Evolutionary conservation across 148 eudicot genomes (phyloP).

Genomic region (Vaccinium vitisidaea): DNA sequence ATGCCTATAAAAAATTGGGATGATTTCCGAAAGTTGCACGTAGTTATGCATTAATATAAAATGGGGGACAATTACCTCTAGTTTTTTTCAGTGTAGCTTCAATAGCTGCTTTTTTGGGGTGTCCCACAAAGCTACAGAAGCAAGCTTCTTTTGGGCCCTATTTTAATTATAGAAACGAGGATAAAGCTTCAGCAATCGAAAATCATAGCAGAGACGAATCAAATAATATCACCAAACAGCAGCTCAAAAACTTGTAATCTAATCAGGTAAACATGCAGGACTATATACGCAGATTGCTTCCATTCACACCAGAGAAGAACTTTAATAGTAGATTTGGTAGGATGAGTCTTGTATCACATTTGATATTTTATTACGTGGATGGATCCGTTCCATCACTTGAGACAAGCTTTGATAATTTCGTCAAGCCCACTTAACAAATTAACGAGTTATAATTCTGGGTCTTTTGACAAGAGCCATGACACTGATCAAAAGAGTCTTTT

Average conservation of each 20-base stretch:
- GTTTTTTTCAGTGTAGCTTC: conserved; percentile 55
- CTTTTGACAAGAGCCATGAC: neutral
- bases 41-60: neutral
- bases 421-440: neutral
- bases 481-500: neutral
- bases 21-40: neutral
- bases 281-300: neutral
- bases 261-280: neutral
- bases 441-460: neutral
- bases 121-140: conserved; percentile 67
- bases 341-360: neutral
- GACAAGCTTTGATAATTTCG: no score
- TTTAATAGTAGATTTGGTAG: neutral
- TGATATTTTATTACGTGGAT: neutral
- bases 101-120: conserved; percentile 58
- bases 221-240: neutral
- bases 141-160: conserved; percentile 69
- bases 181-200: neutral
- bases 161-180: neutral
- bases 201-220: neutral
- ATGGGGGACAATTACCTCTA: conserved; percentile 43
- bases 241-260: neutral
- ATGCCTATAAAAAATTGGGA: neutral
- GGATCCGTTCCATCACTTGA: no score
- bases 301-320: neutral